These are phyloP conservation scores for Coemansia reversa DNA, from an alignment of 192 early-diverging fungal genomes.

Conservation along the genomic window DNA sequence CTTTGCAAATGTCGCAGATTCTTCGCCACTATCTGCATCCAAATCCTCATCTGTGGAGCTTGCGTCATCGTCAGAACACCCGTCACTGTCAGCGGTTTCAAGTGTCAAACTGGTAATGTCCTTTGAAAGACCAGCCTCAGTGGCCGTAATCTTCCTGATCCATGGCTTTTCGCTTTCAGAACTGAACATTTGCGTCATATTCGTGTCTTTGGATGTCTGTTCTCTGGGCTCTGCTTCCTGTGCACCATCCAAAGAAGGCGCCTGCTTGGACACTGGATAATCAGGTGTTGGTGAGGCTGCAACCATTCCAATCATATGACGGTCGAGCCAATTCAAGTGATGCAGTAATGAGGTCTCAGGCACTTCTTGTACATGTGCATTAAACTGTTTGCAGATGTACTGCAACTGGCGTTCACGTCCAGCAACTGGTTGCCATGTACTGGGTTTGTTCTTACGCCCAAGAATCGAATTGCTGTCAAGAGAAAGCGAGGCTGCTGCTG, in stretches of 20 bases:
- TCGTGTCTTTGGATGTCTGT: neutral
- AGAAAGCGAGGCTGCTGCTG: constrained; percentile 15
- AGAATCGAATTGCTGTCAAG: constrained; percentile 27
- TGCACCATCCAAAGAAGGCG: neutral
- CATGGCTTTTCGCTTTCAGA: constrained; percentile 26
- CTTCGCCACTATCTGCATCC: neutral
- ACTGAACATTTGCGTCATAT: constrained; percentile 14
- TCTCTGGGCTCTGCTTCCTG: neutral
- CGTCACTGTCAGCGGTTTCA: neutral
- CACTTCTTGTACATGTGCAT: constrained; percentile 26
- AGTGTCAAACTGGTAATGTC: constrained; percentile 6
- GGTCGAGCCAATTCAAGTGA: constrained; percentile 58
- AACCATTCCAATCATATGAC: constrained; percentile 34
- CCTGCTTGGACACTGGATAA: neutral
- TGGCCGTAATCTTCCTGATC: constrained; percentile 30
- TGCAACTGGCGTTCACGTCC: constrained; percentile 25
- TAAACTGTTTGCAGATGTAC: constrained; percentile 21
- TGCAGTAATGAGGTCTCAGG: constrained; percentile 37
- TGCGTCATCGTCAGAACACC: constrained; percentile 3
- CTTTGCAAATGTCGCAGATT: constrained; percentile 22
- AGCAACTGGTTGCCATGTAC: constrained; percentile 26
- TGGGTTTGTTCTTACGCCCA: constrained; percentile 36
- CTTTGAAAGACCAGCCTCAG: constrained; percentile 27
- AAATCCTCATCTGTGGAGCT: neutral
- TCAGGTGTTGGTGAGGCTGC: constrained; percentile 15